Evolutionary conservation across 73 alveolate species (phyloP), one percentile per base, ranked within the genome.

Genomic region (Paramecium caudatum): DNA sequence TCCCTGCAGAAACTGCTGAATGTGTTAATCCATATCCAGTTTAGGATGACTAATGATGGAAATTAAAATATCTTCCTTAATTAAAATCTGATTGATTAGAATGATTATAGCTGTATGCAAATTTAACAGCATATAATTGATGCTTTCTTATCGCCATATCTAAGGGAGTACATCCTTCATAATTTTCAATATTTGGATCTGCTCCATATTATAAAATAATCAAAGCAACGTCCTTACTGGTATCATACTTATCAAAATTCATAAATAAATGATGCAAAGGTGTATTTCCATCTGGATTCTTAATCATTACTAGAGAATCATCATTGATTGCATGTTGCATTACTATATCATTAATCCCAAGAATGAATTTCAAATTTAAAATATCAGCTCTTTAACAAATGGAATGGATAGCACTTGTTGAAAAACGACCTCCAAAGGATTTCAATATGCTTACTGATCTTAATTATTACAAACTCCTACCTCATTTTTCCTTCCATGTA

Each of bases 1-100:
- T 94, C 8, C 96, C 97, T 1, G 91, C 80, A 80, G 69, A 87
- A 46, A 92, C 93, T 0, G 97, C 97, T 30, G 92, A 41, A 82
- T 94, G 97, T 16, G 33, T 16, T 10, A 65, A 32, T 25, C 34
- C 7, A 7, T 65, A 65, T 25, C 49, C 49, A 10, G 9, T 10
- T 12, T 65, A 0, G 19, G 34, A 17, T 6, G 83, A 65, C 3
- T 10, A 3, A 15, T 30, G 25, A 5, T 27, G 12, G 16, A 65
- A 65, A 30, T 65, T 43, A 36, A 65, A 65, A 15, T 32, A 65
- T 65, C 17, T 25, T 10, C 27, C 83, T n/a, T 65, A 32, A 12
- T 65, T 32, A 33, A 3, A 7, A 32, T 65, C 15, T 12, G 3
- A 17, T 36, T 21, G 1, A 25, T 33, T 30, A 32, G 33, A 25